Base-by-base conservation (phyloP, 306 rosid species). In the Canavalia gladiata region DNA sequence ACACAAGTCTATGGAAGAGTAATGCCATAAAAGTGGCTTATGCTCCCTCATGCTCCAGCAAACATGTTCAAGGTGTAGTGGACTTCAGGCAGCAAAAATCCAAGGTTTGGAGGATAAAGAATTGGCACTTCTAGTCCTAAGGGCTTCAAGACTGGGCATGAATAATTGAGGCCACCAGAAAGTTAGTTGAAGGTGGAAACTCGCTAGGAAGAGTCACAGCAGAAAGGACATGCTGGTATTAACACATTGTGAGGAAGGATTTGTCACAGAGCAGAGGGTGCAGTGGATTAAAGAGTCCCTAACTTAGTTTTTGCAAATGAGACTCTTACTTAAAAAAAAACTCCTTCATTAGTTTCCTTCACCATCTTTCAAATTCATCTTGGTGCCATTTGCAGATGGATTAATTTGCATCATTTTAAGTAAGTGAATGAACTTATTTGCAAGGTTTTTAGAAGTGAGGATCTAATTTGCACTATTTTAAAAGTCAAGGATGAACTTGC, bases 31-130 rank as follows among this genome's bases (percentile, higher is more conserved):
- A 41, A 41, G 33, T 41, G 50, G 13, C 50, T 41, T n/a, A 43
- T 5, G 29, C 52, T 43, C 13, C 72, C 51, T 25, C 7, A 4
- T 3, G 7, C 54, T 18, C 52, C 35, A 7, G 37, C 5, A 25
- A 64, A 64, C 9, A 64, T 65, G 51, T 65, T 65, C 72, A 66
- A 62, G 71, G 35, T 66, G 51, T 6, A 42, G 52, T 67, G 72
- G 34, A 13, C 35, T 39, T 39, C 12, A 65, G 25, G 49, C 12
- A 13, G 18, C 43, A 13, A 64, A 37, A 39, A 49, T 35, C 39
- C 70, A 64, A 13, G 49, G 49, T 5, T 64, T 64, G 70, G 29
- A 18, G 3, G 18, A 34, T 12, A 30, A 39, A 13, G 49, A 64
- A 5, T 13, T 13, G 68, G 68, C 28, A 39, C 7, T 64, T 64